Evolutionary conservation across 2,329 filamentous ascomycete species (phyloP), one percentile per base, ranked within the genome.

Genomic region (Colletotrichum camelliae): DNA sequence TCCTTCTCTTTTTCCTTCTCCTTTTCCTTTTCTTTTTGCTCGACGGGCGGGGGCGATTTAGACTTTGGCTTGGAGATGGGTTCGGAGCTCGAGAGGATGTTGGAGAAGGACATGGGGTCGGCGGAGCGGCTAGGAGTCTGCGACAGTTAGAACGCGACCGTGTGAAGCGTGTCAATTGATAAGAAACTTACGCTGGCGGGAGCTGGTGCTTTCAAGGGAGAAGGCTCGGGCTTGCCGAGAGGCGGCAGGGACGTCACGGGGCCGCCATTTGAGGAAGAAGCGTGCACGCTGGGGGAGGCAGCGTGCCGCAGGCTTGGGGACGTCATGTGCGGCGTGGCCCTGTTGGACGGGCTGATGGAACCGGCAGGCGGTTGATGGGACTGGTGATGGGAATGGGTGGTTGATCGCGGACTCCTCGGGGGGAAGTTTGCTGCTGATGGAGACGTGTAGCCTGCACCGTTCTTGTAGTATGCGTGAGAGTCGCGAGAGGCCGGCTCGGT

Each of bases 81-180:
- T 72, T 95, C 93, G 71, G 94, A 90, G 79, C 92, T 96, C 5
- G 95, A 96, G 58, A 98, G 93, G 75, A 98, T 97, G 83, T 96
- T 98, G 79, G 95, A 97, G 82, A 98, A 97, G 7, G 96, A 97
- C 96, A 98, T 98, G 69, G 96, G 94, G 83, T 98, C 94, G 74
- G 94, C 93, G 55, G 93, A 89, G 83, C 96, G 93, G 79, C 91
- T 92, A 2, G 94, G 91, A 66, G 94, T 94, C 91, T 96, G 83
- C 27, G 10, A 24, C 4, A 10, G 55, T 75, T 8, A 75, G 70
- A 18, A 13, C 5, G 29, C 37, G 27, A 13, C 27, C 57, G 21
- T 58, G 24, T 21, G 24, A 62, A 31, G 39, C 29, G 58, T 21
- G 2, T 24, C 62, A 55, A 55, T 62, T 55, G 69, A 13, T 24